These are phyloP conservation scores for Syzygium aromaticum DNA, from an alignment of 345 rosid species.

Conservation along the genomic window DNA sequence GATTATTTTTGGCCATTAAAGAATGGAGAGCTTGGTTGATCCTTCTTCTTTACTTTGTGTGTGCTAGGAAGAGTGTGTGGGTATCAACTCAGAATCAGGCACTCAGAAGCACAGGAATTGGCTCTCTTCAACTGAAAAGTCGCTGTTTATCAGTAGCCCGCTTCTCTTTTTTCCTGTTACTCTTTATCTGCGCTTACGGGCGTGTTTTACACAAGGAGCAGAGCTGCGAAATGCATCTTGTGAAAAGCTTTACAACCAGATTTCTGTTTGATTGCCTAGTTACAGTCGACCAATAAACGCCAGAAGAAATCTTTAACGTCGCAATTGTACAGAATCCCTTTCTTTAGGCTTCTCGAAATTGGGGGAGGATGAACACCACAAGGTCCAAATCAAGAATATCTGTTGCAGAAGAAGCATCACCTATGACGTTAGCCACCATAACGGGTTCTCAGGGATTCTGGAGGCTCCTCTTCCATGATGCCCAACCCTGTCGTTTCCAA, in stretches of 20 bases:
- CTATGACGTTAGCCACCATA: conserved; percentile 55
- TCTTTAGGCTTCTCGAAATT: neutral
- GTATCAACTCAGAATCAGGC: neutral
- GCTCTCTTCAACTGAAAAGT: neutral
- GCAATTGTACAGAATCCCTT: neutral
- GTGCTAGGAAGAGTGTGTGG: accelerated
- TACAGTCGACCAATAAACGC: neutral
- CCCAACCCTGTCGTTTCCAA: conserved; percentile 65
- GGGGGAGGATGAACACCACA: neutral
- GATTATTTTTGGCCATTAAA: neutral
- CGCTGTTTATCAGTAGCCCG: neutral
- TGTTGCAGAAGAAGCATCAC: neutral
- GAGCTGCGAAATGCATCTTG: neutral
- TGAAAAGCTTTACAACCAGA: neutral
- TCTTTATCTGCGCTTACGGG: accelerated
- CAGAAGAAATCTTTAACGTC: neutral
- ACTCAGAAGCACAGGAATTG: neutral
- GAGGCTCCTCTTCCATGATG: conserved; percentile 90
- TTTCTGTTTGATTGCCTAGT: neutral
- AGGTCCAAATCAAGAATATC: neutral
- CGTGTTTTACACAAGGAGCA: neutral
- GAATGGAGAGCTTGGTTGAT: neutral
- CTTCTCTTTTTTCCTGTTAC: neutral
- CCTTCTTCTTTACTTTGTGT: neutral
- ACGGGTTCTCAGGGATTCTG: conserved; percentile 60